Evolutionary conservation across 345 rosid species (phyloP), one percentile per base, ranked within the genome.

Genomic region (Crucihimalaya himalaica): DNA sequence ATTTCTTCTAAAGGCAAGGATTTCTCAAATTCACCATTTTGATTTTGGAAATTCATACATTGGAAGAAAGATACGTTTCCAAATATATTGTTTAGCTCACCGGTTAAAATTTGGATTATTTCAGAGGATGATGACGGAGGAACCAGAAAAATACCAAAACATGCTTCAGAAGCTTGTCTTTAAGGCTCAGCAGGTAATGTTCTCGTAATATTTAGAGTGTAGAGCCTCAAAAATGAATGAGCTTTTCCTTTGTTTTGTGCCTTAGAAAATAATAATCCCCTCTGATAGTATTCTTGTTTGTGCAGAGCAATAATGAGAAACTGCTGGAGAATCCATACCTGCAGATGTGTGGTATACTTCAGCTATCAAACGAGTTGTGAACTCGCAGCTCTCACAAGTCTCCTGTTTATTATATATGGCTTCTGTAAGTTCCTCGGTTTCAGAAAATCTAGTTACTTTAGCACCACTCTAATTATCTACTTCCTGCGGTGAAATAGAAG

Each of bases 71-170:
- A 27, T 4, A 50, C 52, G 19, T n/a, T 28, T 62, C 19, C 51
- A 23, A 28, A 62, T 34, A 0, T 48, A 37, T 29, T 19, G n/a
- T n/a, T 68, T 65, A 63, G 65, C 78, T 83, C 40, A 85, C 63
- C 27, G 9, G 19, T 69, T 56, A 6, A 42, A 64, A 6, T 28
- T 27, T 60, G 63, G 47, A 9, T 42, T 73, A 58, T 78, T 77
- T 77, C 88, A 95, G 98, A 87, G 97, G 81, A 95, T 95, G 99
- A 95, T 92, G 98, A 92, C 96, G n/a, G 96, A 90, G 80, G 85
- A 86, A 62, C 98, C 97, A 59, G 97, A 92, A 60, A 92, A 87
- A 75, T 95, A 95, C 84, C 93, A 95, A 69, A 86, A 83, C 82
- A 87, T 90, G 98, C 93, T 95, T 64, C 97, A 95, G 81, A 92